Evolutionary conservation across 129 eudicot species (phyloP).

Genomic region (Centella asiatica): DNA sequence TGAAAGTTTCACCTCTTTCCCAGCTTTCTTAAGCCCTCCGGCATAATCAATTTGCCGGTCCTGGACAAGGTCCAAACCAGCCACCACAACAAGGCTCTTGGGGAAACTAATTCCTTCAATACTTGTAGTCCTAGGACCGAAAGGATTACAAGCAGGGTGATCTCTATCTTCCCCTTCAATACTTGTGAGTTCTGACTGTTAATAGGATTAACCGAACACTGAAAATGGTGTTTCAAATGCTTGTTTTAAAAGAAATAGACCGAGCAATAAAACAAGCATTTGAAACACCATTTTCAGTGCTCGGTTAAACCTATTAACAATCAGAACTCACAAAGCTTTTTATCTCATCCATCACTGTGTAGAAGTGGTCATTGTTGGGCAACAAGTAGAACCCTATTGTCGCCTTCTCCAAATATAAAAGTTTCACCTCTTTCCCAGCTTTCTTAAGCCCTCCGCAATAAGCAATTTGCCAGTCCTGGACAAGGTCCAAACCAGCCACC

Average conservation of each 20-base stretch:
- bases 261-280: conserved; percentile 27
- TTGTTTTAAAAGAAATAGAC: conserved; percentile 14
- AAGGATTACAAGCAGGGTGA: conserved; percentile 60
- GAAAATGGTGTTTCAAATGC: conserved; percentile 16
- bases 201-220: conserved; percentile 13
- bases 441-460: conserved; percentile 46
- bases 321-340: conserved; percentile 33
- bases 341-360: conserved; percentile 54
- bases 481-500: conserved; percentile 54
- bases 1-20: conserved; percentile 44
- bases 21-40: conserved; percentile 37
- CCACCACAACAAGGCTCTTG: conserved; percentile 54
- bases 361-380: conserved; percentile 52
- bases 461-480: conserved; percentile 60
- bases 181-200: conserved; percentile 31
- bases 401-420: conserved; percentile 43
- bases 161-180: conserved; percentile 56
- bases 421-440: conserved; percentile 44
- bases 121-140: conserved; percentile 40
- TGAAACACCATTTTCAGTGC: conserved; percentile 8
- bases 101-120: conserved; percentile 42
- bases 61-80: conserved; percentile 51
- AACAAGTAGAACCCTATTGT: conserved; percentile 63
- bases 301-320: conserved; percentile 20
- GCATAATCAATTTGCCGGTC: conserved; percentile 59